Percentiles rank a stretch among this genome's conserved stretches.
phyloP scores from a whole-genome alignment of 768 basidiomycete genomes.

The Lentinula detonsa region DNA sequence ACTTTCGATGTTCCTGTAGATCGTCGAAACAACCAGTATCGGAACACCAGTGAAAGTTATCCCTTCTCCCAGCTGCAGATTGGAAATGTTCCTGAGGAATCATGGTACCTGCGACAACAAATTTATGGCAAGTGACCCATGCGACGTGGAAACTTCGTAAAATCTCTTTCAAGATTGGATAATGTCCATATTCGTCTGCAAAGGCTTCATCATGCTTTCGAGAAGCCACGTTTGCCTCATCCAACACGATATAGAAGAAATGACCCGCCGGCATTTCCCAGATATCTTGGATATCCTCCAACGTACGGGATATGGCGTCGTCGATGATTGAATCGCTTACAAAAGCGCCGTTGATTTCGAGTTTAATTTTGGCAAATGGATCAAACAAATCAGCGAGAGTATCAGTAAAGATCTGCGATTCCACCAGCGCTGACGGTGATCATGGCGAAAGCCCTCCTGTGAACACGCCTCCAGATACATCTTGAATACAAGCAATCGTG shows the following conservation, averaged over 20 bases:
- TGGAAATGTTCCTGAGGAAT: conserved; percentile 2
- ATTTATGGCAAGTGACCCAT: not conserved
- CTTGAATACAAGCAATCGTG: not conserved
- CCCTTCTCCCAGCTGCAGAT: not conserved
- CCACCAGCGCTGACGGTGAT: not conserved
- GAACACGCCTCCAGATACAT: not conserved
- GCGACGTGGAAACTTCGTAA: not conserved
- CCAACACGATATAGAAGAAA: conserved; percentile 3
- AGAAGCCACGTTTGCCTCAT: conserved; percentile 5
- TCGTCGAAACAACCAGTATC: conserved; percentile 7
- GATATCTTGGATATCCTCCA: not conserved
- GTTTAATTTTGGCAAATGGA: not conserved
- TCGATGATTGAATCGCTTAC: not conserved
- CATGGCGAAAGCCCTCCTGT: not conserved
- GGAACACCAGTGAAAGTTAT: conserved; percentile 6
- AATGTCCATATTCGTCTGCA: not conserved
- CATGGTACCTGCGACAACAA: conserved; percentile 2
- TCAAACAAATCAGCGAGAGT: not conserved
- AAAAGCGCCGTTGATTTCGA: not conserved
- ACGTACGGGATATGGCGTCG: not conserved
- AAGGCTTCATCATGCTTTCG: not conserved
- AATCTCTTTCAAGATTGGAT: conserved; percentile 6
- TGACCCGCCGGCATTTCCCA: not conserved
- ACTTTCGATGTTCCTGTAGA: not conserved
- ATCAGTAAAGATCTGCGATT: not conserved